These are phyloP conservation scores for Camelina neglecta DNA, from an alignment of 345 rosid species.

Conservation along the genomic window DNA sequence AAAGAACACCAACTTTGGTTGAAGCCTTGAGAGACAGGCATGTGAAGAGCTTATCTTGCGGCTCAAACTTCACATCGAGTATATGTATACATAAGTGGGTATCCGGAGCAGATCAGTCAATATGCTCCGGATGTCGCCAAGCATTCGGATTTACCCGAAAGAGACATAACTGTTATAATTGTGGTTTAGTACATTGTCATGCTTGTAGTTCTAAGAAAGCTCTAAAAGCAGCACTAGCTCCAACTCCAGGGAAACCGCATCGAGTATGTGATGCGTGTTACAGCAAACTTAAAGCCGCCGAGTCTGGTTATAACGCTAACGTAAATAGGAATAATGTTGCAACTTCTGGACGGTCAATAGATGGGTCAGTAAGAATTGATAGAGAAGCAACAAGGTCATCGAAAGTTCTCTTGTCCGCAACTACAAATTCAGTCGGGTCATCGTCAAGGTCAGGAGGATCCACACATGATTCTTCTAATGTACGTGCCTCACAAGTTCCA, in stretches of 20 bases:
- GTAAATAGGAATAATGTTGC: constrained; percentile 47
- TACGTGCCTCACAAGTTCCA: constrained; percentile 82
- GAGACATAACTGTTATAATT: constrained; percentile 91
- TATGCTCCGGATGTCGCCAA: constrained; percentile 91
- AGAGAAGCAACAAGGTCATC: constrained; percentile 56
- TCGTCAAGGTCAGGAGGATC: constrained; percentile 62
- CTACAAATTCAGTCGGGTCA: constrained; percentile 62
- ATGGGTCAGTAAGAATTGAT: constrained; percentile 59
- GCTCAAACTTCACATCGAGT: constrained; percentile 89
- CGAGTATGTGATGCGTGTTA: constrained; percentile 94
- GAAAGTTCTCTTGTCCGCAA: constrained; percentile 59
- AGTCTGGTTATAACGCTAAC: constrained; percentile 52
- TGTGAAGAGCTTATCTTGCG: constrained; percentile 90
- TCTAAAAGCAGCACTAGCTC: constrained; percentile 92
- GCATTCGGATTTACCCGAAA: constrained; percentile 96
- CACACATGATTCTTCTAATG: constrained; percentile 51
- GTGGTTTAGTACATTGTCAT: constrained; percentile 95
- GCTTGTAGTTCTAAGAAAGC: constrained; percentile 97
- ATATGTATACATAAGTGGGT: constrained; percentile 98
- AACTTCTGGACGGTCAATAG: constrained; percentile 56
- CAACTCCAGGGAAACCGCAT: constrained; percentile 97
- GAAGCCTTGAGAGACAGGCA: constrained; percentile 84
- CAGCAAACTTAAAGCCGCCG: constrained; percentile 81
- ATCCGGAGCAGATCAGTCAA: constrained; percentile 89
- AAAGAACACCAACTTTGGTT: constrained; percentile 71